Percentiles rank a stretch among this genome's conserved stretches.
These are phyloP conservation scores for Talaromyces sp. DNA, from an alignment of 2,329 filamentous ascomycete genomes.

Conservation along the genomic window DNA sequence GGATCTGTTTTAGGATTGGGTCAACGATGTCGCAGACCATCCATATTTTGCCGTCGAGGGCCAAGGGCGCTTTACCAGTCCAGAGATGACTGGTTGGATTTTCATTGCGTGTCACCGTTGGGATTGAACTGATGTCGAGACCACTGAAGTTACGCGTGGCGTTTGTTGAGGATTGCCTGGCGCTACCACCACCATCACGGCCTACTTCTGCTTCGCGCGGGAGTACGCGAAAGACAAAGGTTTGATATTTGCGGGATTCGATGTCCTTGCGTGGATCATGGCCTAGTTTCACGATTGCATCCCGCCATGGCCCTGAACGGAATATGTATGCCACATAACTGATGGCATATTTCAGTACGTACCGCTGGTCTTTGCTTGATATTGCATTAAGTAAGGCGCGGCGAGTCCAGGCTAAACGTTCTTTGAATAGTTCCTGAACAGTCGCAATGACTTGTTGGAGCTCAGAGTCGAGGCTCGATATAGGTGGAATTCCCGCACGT, in stretches of 20 bases:
- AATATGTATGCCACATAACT: constrained; percentile 91
- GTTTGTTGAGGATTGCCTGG: constrained; percentile 23
- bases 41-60: constrained; percentile 83
- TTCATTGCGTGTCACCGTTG: constrained; percentile 15
- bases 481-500: constrained; percentile 54
- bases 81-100: constrained; percentile 62
- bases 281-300: constrained; percentile 80
- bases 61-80: constrained; percentile 67
- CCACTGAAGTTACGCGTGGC: constrained; percentile 16
- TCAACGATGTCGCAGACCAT: constrained; percentile 91
- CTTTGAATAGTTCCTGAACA: constrained; percentile 63
- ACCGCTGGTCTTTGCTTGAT: constrained; percentile 47
- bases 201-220: constrained; percentile 34
- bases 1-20: constrained; percentile 64
- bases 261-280: constrained; percentile 78
- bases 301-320: constrained; percentile 85
- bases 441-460: constrained; percentile 63
- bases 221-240: constrained; percentile 74
- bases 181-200: constrained; percentile 31
- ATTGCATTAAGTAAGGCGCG: constrained; percentile 76
- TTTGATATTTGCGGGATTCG: constrained; percentile 79
- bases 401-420: constrained; percentile 82
- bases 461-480: constrained; percentile 51
- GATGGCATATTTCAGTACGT: constrained; percentile 67
- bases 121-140: constrained; percentile 16